These are phyloP conservation scores for Linum lewisii DNA, from an alignment of 345 rosid species.

Conservation along the genomic window DNA sequence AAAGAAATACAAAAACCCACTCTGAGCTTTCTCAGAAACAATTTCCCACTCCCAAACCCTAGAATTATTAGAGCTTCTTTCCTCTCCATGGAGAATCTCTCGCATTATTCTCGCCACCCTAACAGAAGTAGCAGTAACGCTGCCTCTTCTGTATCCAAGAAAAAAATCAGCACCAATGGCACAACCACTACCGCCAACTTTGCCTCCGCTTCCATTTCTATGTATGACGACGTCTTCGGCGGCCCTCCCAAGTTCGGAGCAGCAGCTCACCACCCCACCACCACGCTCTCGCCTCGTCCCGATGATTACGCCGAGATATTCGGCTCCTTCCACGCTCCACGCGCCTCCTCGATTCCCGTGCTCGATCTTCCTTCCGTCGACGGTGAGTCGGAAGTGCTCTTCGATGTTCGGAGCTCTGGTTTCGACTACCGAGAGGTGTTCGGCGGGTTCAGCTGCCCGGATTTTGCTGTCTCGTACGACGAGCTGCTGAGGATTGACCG, in stretches of 20 bases:
- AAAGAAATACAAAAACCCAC: not conserved
- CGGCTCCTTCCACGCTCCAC: slow-evolving; percentile 64
- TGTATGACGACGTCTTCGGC: slow-evolving; percentile 72
- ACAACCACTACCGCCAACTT: not conserved
- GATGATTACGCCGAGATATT: slow-evolving; percentile 84
- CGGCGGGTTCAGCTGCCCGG: slow-evolving; percentile 47
- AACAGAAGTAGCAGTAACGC: not conserved
- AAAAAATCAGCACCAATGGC: slow-evolving; percentile 7
- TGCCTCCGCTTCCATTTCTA: slow-evolving; percentile 17
- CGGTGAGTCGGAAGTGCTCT: slow-evolving; percentile 31
- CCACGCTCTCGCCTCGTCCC: slow-evolving; percentile 61
- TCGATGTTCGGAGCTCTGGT: slow-evolving; percentile 55
- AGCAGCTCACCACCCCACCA: slow-evolving; percentile 6
- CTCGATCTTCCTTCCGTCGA: slow-evolving; percentile 68
- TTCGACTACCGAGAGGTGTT: slow-evolving; percentile 73
- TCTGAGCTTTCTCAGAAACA: not conserved
- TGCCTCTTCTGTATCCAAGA: slow-evolving; percentile 14
- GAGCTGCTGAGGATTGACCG: slow-evolving; percentile 36
- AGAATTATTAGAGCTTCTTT: not conserved
- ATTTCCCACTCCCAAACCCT: slow-evolving; percentile 1
- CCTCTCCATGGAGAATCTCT: not conserved
- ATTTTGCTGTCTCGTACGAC: slow-evolving; percentile 53
- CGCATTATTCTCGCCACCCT: not conserved
- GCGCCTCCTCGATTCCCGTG: slow-evolving; percentile 79
- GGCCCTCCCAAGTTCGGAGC: slow-evolving; percentile 49